Percentiles rank a stretch among this genome's conserved stretches.
These are phyloP conservation scores for Fremontodendron californicum DNA, from an alignment of 345 rosid genomes.

Conservation along the genomic window DNA sequence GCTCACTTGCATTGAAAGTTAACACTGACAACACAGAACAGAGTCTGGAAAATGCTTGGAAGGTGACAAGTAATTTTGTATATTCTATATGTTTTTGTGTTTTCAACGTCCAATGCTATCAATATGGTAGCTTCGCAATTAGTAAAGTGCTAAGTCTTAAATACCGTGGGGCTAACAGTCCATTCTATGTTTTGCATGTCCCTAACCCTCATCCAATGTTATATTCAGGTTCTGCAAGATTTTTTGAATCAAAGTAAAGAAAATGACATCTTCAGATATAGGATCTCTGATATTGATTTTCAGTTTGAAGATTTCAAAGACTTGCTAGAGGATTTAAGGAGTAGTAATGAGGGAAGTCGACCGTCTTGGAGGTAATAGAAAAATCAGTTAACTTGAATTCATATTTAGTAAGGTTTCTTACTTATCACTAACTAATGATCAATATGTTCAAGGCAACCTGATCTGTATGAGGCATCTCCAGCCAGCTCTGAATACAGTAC, in stretches of 20 bases:
- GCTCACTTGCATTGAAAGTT: slow-evolving; percentile 73
- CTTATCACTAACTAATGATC: slow-evolving; percentile 20
- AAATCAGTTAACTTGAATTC: not conserved
- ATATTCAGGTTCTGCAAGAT: slow-evolving; percentile 72
- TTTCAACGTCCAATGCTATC: not conserved
- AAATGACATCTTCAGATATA: slow-evolving; percentile 42
- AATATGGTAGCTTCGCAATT: not conserved
- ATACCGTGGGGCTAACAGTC: not conserved
- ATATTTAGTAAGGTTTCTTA: slow-evolving; percentile 9
- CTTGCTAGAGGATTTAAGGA: slow-evolving; percentile 58
- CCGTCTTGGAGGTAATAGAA: slow-evolving; percentile 67
- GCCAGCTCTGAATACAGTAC: slow-evolving; percentile 87
- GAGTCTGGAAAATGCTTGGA: slow-evolving; percentile 94
- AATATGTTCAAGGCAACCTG: slow-evolving; percentile 59
- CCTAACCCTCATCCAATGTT: slow-evolving; percentile 13
- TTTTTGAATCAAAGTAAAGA: slow-evolving; percentile 63
- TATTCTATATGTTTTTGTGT: slow-evolving; percentile 4
- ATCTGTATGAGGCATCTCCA: slow-evolving; percentile 72
- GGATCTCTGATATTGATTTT: slow-evolving; percentile 53
- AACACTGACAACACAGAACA: slow-evolving; percentile 68
- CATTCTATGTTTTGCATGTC: not conserved
- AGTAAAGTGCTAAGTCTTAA: not conserved
- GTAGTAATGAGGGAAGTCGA: slow-evolving; percentile 54
- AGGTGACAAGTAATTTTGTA: slow-evolving; percentile 41
- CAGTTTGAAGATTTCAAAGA: slow-evolving; percentile 69